Base-by-base conservation (phyloP, 768 basidiomycete species). In the Collybia nuda region DNA sequence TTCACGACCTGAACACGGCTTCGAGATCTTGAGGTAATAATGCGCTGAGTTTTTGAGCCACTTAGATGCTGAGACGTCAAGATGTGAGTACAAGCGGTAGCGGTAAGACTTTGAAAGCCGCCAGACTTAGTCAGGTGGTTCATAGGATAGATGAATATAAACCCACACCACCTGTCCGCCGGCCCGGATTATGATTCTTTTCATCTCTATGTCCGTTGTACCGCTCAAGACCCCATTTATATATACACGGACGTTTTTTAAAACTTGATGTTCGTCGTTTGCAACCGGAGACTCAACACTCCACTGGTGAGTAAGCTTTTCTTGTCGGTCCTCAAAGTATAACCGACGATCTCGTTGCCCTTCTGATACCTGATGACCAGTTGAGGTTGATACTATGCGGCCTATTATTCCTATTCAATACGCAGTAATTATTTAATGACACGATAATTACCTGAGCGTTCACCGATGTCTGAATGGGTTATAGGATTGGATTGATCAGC, bases 121-220 rank as follows among this genome's bases (percentile, higher is more conserved):
- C 21, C 48, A 50, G 18, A 50, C 47, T 51, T 17, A 53, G 48
- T 53, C 47, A 56, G 45, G 23, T 39, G 23, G 35, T 36, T 48
- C 48, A 38, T 43, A 48, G 42, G 15, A 40, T 7, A 24, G 17
- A 23, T n/a, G 24, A 35, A n/a, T 26, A 17, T 40, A 69, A n/a
- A n/a, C 74, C 59, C 73, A 92, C 91, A 84, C 52, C 6, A 81
- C 69, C 32, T 69, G 70, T 2, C 90, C 91, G 1, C 91, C 92
- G 40, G 82, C 85, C 38, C 77, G 68, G n/a, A 71, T 62, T 7
- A 93, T 73, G 12, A 85, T 69, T 56, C 80, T 72, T 67, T 84
- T 91, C 73, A 93, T 82, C 66, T 93, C 89, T 44, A 86, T 79
- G 61, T 91, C 89, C 1, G 89, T 93, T 18, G 87, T 89, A 39